Percentiles rank a stretch among this genome's conserved stretches.
These are phyloP conservation scores for Candida silvicultrix DNA, from an alignment of 805 yeast genomes.

Conservation along the genomic window DNA sequence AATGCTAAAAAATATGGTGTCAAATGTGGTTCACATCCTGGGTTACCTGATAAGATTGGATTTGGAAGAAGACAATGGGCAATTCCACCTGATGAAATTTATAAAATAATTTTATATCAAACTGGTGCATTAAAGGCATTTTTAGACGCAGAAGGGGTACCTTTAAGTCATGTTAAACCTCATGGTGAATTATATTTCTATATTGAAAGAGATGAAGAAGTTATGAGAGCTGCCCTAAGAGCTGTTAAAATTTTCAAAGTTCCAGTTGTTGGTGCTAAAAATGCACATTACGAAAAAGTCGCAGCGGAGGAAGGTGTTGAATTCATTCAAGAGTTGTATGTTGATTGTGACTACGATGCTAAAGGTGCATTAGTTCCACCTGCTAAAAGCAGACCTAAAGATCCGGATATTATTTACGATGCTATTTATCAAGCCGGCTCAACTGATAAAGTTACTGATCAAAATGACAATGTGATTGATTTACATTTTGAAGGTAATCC, in stretches of 20 bases:
- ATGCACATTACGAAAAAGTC: slow-evolving; percentile 22
- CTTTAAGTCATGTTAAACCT: slow-evolving; percentile 29
- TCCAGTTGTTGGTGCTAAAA: slow-evolving; percentile 33
- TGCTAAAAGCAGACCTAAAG: slow-evolving; percentile 23
- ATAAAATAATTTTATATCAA: slow-evolving; percentile 30
- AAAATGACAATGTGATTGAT: slow-evolving; percentile 19
- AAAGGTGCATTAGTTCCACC: slow-evolving; percentile 27
- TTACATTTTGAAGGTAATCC: slow-evolving; percentile 25
- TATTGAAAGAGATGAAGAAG: slow-evolving; percentile 28
- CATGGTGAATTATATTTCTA: slow-evolving; percentile 34
- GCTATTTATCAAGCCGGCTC: slow-evolving; percentile 23
- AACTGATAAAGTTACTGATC: slow-evolving; percentile 18
- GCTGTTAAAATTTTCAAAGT: slow-evolving; percentile 30
- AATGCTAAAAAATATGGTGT: slow-evolving; percentile 29
- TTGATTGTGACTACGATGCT: slow-evolving; percentile 27
- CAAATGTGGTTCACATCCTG: slow-evolving; percentile 34
- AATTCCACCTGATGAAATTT: slow-evolving; percentile 31
- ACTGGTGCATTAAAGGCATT: slow-evolving; percentile 33
- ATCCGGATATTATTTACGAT: slow-evolving; percentile 26
- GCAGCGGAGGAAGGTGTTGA: slow-evolving; percentile 27
- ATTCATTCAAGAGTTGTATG: slow-evolving; percentile 31
- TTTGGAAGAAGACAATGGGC: slow-evolving; percentile 33
- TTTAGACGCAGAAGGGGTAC: slow-evolving; percentile 29
- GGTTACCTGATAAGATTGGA: slow-evolving; percentile 32
- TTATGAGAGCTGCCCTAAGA: slow-evolving; percentile 29